These are phyloP conservation scores for Fremontodendron californicum DNA, from an alignment of 345 rosid species.

Conservation along the genomic window DNA sequence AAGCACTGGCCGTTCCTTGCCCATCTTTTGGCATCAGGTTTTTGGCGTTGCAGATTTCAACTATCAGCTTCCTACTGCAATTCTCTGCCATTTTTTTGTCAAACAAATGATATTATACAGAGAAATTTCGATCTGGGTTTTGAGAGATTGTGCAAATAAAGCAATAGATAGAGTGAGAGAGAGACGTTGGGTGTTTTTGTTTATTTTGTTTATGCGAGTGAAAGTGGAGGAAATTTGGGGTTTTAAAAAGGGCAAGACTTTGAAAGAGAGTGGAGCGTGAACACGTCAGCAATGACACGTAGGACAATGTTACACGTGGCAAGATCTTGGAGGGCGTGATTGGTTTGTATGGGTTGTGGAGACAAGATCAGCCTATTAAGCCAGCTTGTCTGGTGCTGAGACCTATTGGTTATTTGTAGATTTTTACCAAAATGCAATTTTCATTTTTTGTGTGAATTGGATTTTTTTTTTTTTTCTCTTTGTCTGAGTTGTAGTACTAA, in stretches of 20 bases:
- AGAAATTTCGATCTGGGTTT: neutral
- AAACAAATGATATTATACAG: neutral
- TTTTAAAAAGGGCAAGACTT: constrained; percentile 10
- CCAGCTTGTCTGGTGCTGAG: neutral
- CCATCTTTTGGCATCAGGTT: constrained; percentile 91
- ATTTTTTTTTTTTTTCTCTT: neutral
- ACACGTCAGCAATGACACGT: constrained; percentile 23
- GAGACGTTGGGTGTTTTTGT: neutral
- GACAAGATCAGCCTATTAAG: constrained; percentile 6
- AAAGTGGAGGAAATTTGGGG: constrained; percentile 8
- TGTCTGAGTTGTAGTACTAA: neutral
- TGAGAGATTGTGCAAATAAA: neutral
- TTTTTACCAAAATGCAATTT: neutral
- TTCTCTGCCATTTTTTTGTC: constrained; percentile 50
- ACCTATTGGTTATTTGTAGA: too few species aligned
- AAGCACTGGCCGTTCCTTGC: constrained; percentile 91
- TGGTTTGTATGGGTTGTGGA: neutral
- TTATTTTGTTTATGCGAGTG: neutral
- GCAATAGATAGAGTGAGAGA: neutral
- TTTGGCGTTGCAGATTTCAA: constrained; percentile 76
- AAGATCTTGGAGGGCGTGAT: constrained; percentile 15
- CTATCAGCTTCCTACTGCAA: constrained; percentile 55
- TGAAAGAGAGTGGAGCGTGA: constrained; percentile 27
- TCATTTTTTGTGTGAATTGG: neutral
- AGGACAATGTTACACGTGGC: constrained; percentile 30